phyloP scores from a whole-genome alignment of 805 yeast species.

The Candida rishiriensis region DNA sequence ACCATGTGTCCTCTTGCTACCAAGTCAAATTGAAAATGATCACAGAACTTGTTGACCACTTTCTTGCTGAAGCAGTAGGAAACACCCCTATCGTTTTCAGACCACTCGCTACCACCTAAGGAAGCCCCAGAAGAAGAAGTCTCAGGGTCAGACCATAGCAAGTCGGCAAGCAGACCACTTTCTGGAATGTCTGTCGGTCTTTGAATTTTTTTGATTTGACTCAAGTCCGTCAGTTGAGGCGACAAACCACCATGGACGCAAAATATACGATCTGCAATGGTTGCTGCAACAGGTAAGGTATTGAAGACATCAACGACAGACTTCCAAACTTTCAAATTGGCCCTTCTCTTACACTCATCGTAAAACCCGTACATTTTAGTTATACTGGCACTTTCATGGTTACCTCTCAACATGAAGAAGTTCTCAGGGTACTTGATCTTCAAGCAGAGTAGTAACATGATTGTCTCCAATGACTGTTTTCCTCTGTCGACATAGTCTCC shows the following conservation, averaged over 20 bases:
- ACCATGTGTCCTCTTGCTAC: conserved; percentile 87
- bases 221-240: conserved; percentile 60
- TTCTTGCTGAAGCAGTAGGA: conserved; percentile 72
- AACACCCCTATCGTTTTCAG: conserved; percentile 79
- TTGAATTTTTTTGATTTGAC: conserved; percentile 64
- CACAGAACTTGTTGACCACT: conserved; percentile 66
- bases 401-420: conserved; percentile 56
- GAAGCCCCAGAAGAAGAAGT: conserved; percentile 21
- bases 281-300: conserved; percentile 58
- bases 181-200: conserved; percentile 86
- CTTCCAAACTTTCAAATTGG: conserved; percentile 46
- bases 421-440: conserved; percentile 58
- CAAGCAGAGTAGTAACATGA: conserved; percentile 45
- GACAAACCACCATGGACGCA: conserved; percentile 73
- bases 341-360: conserved; percentile 55
- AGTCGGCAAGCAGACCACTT: conserved; percentile 69
- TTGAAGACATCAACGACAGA: conserved; percentile 51
- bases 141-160: conserved; percentile 82
- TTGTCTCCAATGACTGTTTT: conserved; percentile 52
- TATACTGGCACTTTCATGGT: conserved; percentile 55
- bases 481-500: conserved; percentile 64
- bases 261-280: conserved; percentile 52
- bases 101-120: conserved; percentile 50
- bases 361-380: conserved; percentile 58
- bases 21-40: conserved; percentile 65